Percentiles rank a stretch among this genome's conserved stretches.
These are phyloP conservation scores for Ceratobasidium theobromae DNA, from an alignment of 1,284 basidiomycete species.

Conservation along the genomic window DNA sequence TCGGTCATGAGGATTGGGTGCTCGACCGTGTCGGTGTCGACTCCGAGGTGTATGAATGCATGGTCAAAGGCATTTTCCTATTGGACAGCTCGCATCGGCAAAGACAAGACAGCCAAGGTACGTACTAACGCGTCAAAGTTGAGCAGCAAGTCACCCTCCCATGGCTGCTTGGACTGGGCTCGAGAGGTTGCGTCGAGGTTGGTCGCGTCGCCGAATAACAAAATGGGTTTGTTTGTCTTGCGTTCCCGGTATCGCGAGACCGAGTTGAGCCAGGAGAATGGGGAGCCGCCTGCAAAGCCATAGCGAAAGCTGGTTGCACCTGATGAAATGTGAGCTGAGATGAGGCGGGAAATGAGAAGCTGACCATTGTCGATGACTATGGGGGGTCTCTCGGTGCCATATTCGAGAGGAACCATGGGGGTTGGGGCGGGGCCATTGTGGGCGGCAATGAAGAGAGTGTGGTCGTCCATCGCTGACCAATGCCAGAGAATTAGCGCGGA, in stretches of 20 bases:
- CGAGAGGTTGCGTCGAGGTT: conserved; percentile 82
- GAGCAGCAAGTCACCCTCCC: conserved; percentile 87
- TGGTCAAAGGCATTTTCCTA: conserved; percentile 95
- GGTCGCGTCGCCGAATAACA: conserved; percentile 82
- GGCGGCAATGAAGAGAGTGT: conserved; percentile 11
- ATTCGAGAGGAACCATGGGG: conserved; percentile 29
- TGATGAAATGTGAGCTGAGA: conserved; percentile 34
- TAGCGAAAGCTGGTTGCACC: conserved; percentile 83
- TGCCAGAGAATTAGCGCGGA: not conserved
- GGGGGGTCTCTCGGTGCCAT: conserved; percentile 47
- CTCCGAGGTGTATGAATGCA: conserved; percentile 83
- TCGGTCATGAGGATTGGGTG: conserved; percentile 97
- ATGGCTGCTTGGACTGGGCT: conserved; percentile 75
- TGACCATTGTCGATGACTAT: conserved; percentile 89
- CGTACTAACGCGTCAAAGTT: conserved; percentile 90
- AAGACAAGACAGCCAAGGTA: conserved; percentile 33
- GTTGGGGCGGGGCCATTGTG: conserved; percentile 12
- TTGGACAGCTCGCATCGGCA: conserved; percentile 12
- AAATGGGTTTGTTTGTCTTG: conserved; percentile 72
- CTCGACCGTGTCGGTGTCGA: conserved; percentile 74
- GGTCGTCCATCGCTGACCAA: conserved; percentile 12
- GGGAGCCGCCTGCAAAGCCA: conserved; percentile 68
- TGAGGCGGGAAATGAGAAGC: conserved; percentile 22
- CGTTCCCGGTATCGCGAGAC: conserved; percentile 87
- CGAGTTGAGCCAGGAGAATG: conserved; percentile 65